Evolutionary conservation across 129 eudicot species (phyloP), one percentile per base, ranked within the genome.

Genomic region (Rutidosis leptorrhynchoides): DNA sequence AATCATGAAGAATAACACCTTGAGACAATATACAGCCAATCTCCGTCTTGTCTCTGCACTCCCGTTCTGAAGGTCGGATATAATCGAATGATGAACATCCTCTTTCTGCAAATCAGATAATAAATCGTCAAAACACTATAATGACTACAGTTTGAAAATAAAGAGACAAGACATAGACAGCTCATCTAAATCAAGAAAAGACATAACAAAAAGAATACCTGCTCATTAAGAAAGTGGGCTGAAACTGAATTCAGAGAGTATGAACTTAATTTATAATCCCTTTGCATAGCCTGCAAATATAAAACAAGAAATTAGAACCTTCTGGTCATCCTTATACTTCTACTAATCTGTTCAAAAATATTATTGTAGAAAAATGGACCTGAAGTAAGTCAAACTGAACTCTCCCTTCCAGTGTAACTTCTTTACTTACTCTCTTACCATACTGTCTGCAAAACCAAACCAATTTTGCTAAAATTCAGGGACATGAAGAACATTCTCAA

Each of bases 71-170:
- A 94, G 93, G 65, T 94, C 99, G 28, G 99, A 84, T 79, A 94
- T 94, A 49, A 94, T 94, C 72, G 99, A 94, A 79, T 94, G 99
- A 81, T 94, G 99, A 51, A 94, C 99, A 81, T 89, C 99, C 83
- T 94, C 99, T 81, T 94, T 94, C 97, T 94, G 99, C 85, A 78
- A 43, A 58, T 40, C 55, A 52, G 55, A 68, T 46, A 75, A 46
- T 68, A 67, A 35, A 23, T 68, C 6, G 46, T 30, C 55, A 58
- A 58, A 66, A 46, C 55, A 58, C 58, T 37, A 74, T 12, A 56
- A 77, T 23, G 48, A 35, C 51, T 40, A 28, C 28, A 33, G 33
- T 40, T 53, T 49, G 22, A 22, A 17, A n/a, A 23, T 11, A 64
- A 30, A 19, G 45, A 48, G 5, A 24, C 21, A 74, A 55, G 11